Base-by-base conservation (phyloP, 2,329 filamentous ascomycete genomes). In the Pseudogymnoascus sp. region DNA sequence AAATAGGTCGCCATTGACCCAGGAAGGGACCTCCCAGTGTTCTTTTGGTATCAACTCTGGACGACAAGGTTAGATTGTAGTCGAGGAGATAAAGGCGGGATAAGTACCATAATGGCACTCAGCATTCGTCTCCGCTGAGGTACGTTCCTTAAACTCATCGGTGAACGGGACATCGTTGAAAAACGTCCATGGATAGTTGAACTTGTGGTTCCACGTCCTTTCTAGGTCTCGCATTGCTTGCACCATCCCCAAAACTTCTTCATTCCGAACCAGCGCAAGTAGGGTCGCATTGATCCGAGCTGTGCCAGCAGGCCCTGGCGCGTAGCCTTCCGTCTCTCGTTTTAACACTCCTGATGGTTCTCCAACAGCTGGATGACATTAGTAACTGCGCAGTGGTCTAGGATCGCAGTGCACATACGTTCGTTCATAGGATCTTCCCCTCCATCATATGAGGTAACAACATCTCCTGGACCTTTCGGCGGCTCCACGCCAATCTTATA, bases 131-230 rank as follows among this genome's bases (percentile, higher is more conserved):
- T 84, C 87, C 28, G 87, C 91, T 66, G 83, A 80, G 0, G 92
- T 97, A 75, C 83, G 85, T 70, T 79, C 80, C 78, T 95, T 97
- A 80, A 99, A 99, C 70, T 97, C 92, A 14, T 94, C 89, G 2
- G 89, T 87, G 72, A 99, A 99, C 14, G 91, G 90, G 60, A 90
- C 87, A 72, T 99, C 93, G 77, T 99, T 99, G 82, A 99, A 95
- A 75, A 99, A 99, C 7, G 92, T 97, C 91, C 94, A 99, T 0
- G 94, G 94, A 73, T 99, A 99, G 79, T 99, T 99, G 84, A 97
- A 99, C 73, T 99, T 99, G 80, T 85, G 81, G 72, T 99, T 99
- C 92, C 92, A 99, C 0, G 93, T 97, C 67, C 89, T 80, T 78
- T 99, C 94, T 64, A 99, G 82, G 72, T 99, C 93, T 62, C 77